phyloP scores from a whole-genome alignment of 1,139 yeast species.

The Geotrichum reessii region DNA sequence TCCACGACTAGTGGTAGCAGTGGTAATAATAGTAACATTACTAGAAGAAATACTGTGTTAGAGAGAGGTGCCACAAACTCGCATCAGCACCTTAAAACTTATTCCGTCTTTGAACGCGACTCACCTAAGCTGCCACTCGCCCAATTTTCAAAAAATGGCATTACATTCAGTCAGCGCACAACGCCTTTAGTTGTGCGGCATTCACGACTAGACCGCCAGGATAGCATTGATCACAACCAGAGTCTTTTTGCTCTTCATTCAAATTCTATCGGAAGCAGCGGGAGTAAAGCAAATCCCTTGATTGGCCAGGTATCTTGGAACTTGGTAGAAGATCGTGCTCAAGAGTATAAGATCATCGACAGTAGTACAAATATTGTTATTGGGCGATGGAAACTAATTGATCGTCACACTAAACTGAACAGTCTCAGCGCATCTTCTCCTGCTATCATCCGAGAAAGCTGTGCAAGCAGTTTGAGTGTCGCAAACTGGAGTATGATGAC shows the following conservation, averaged over 20 bases:
- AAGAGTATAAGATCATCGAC: conserved; percentile 4
- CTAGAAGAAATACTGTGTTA: background rate
- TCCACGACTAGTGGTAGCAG: background rate
- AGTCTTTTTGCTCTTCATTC: background rate
- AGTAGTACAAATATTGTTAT: conserved; percentile 2
- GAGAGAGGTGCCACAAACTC: background rate
- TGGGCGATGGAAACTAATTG: conserved; percentile 5
- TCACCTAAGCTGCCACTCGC: conserved; percentile 6
- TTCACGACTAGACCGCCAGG: conserved; percentile 5
- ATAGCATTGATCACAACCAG: background rate
- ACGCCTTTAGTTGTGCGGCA: conserved; percentile 7
- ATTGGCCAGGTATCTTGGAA: conserved; percentile 9
- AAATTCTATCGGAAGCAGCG: background rate
- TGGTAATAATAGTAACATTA: too few relatives aligned
- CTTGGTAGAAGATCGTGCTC: conserved; percentile 3
- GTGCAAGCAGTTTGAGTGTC: background rate
- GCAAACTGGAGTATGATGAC: background rate
- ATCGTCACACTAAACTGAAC: background rate
- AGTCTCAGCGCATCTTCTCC: background rate
- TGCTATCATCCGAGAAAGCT: background rate
- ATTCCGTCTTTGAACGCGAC: conserved; percentile 7
- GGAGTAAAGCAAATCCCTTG: background rate
- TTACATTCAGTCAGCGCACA: conserved; percentile 10
- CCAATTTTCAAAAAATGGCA: conserved; percentile 2
- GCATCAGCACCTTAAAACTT: background rate